Conservation (phyloP, 768 basidiomycete species). For the Tulasnella sp. region DNA sequence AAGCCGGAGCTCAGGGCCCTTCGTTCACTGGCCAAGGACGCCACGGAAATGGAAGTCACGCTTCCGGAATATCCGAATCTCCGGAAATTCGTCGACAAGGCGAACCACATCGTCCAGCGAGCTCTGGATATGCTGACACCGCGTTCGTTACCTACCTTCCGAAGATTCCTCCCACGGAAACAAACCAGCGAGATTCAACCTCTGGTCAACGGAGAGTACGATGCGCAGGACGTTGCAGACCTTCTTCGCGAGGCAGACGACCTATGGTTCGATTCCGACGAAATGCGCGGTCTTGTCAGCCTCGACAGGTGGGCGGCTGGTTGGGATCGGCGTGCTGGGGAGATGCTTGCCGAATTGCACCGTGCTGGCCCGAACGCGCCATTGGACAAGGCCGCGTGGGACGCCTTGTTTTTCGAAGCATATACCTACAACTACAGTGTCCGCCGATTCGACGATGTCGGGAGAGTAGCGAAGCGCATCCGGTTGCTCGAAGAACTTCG, state of each 20-base stretch:
- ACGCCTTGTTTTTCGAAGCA: constrained; percentile 62
- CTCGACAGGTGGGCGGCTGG: constrained; percentile 33
- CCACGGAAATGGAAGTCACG: constrained; percentile 75
- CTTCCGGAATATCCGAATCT: constrained; percentile 69
- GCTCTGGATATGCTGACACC: not conserved
- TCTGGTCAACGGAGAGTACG: constrained; percentile 63
- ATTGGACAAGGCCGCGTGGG: constrained; percentile 64
- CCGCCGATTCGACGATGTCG: constrained; percentile 71
- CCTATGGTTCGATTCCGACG: constrained; percentile 80
- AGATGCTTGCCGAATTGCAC: not conserved
- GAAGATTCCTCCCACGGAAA: constrained; percentile 29
- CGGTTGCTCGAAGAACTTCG: constrained; percentile 73
- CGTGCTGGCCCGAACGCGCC: constrained; percentile 47
- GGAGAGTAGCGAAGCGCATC: constrained; percentile 76
- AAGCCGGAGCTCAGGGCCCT: constrained; percentile 73
- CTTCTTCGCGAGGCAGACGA: constrained; percentile 68
- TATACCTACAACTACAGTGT: constrained; percentile 79
- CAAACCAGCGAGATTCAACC: not conserved
- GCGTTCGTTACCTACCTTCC: constrained; percentile 31
- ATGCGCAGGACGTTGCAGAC: constrained; percentile 61
- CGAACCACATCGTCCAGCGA: constrained; percentile 53
- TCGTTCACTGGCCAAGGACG: constrained; percentile 79
- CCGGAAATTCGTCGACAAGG: constrained; percentile 72
- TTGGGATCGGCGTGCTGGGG: constrained; percentile 34
- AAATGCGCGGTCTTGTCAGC: constrained; percentile 41